A percentile compares a stretch with the other conserved stretches of the same genome.
Evolutionary conservation across 306 rosid genomes (phyloP).

Genomic region (Cicer arietinum): DNA sequence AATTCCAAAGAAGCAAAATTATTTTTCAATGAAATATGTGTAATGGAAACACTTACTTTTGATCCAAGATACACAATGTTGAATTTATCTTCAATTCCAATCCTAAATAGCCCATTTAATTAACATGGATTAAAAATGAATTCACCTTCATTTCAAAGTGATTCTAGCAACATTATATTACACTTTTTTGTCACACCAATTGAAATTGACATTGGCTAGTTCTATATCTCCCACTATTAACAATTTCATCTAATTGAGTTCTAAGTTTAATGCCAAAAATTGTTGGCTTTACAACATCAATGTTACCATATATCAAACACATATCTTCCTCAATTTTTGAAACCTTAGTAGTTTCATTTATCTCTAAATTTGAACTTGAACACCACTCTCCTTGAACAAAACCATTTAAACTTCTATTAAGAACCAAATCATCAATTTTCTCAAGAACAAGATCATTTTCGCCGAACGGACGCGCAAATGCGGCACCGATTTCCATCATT

Average conservation of each 20-base stretch:
- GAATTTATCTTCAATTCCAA: neutral
- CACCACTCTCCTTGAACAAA: constrained; percentile 73
- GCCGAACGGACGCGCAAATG: constrained; percentile 66
- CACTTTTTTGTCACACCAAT: constrained; percentile 19
- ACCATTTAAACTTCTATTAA: constrained; percentile 48
- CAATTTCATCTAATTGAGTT: constrained; percentile 44
- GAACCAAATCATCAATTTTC: constrained; percentile 59
- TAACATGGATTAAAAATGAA: neutral
- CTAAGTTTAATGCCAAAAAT: constrained; percentile 51
- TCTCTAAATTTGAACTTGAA: constrained; percentile 46
- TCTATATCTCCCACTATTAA: constrained; percentile 40
- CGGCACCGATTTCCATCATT: constrained; percentile 55
- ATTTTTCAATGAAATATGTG: too few relatives aligned
- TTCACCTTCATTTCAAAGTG: neutral
- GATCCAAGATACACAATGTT: too few relatives aligned
- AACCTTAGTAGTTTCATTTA: constrained; percentile 31
- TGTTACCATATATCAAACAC: constrained; percentile 48
- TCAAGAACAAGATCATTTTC: constrained; percentile 53
- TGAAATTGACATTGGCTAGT: constrained; percentile 53
- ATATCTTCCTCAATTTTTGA: constrained; percentile 38
- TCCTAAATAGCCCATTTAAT: neutral
- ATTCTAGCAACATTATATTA: constrained; percentile 8
- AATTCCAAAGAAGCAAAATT: too few relatives aligned
- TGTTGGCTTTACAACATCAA: constrained; percentile 61
- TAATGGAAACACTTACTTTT: too few relatives aligned